Conservation (phyloP, 2,329 filamentous ascomycete genomes). For the Aspergillus melleus region DNA sequence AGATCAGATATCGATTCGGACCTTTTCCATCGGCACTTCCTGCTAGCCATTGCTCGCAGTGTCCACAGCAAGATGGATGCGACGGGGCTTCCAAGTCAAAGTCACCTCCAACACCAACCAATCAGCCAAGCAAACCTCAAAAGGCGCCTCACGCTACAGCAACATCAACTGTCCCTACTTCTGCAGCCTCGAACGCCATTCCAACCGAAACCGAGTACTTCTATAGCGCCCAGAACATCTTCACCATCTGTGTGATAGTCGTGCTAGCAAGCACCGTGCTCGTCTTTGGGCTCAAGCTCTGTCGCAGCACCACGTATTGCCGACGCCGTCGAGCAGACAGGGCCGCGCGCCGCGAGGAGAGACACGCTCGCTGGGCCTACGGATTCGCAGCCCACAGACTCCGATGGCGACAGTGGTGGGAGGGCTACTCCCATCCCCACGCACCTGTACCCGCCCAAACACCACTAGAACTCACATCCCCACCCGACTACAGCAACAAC, state of each 20-base stretch:
- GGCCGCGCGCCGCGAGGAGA: slow-evolving; percentile 55
- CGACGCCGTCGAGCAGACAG: slow-evolving; percentile 54
- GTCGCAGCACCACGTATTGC: slow-evolving; percentile 42
- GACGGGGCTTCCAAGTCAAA: not conserved
- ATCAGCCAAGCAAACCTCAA: not conserved
- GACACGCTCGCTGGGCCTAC: slow-evolving; percentile 53
- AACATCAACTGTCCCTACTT: not conserved
- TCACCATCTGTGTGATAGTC: slow-evolving; percentile 43
- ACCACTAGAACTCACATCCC: slow-evolving; percentile 6
- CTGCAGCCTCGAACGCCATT: not conserved
- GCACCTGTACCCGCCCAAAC: slow-evolving; percentile 26
- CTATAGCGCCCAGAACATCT: slow-evolving; percentile 14
- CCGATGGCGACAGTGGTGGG: slow-evolving; percentile 54
- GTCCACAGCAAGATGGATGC: not conserved
- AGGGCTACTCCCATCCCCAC: slow-evolving; percentile 28
- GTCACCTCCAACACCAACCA: not conserved
- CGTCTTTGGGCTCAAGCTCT: slow-evolving; percentile 40
- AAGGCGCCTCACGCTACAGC: not conserved
- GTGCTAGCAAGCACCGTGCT: slow-evolving; percentile 43
- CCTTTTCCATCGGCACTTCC: not conserved
- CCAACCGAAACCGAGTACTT: slow-evolving; percentile 13
- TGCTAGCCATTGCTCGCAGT: not conserved
- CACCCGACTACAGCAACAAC: slow-evolving; percentile 28
- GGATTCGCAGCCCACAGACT: slow-evolving; percentile 52
- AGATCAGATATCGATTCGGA: slow-evolving; percentile 1